Evolutionary conservation across 768 basidiomycete genomes (phyloP).

Genomic region (Grammothele lineata): DNA sequence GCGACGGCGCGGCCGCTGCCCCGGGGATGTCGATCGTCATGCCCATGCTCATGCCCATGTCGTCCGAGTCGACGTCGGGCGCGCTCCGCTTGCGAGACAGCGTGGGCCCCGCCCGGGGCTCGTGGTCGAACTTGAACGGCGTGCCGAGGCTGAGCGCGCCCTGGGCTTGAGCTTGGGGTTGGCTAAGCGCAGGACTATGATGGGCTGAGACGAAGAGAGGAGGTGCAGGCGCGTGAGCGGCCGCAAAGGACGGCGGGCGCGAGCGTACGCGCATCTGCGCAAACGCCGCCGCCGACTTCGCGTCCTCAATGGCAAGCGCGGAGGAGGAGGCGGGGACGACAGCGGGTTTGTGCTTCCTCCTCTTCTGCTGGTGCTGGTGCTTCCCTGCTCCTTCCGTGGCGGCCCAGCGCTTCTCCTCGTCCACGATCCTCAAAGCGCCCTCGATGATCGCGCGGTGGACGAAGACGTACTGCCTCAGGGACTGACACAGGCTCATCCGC

Average conservation of each 20-base stretch:
- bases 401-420: slow-evolving; percentile 54
- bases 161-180: too few relatives aligned
- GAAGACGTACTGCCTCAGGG: slow-evolving; percentile 90
- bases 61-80: slow-evolving; percentile 11
- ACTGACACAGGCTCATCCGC: slow-evolving; percentile 95
- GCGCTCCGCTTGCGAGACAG: slow-evolving; percentile 14
- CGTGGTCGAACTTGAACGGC: slow-evolving; percentile 3
- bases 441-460: slow-evolving; percentile 84
- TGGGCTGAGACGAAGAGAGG: background rate
- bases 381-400: slow-evolving; percentile 14
- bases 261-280: too few relatives aligned
- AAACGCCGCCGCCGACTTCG: too few relatives aligned
- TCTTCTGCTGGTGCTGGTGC: slow-evolving; percentile 22
- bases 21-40: slow-evolving; percentile 4
- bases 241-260: too few relatives aligned
- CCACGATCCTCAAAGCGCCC: slow-evolving; percentile 71
- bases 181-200: background rate
- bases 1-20: slow-evolving; percentile 1
- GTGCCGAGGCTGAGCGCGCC: slow-evolving; percentile 8
- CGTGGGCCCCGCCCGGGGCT: slow-evolving; percentile 1
- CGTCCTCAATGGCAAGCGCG: background rate
- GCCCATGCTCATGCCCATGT: slow-evolving; percentile 6
- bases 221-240: too few relatives aligned
- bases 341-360: slow-evolving; percentile 4
- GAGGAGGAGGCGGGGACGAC: background rate